A percentile compares a stretch with the other conserved stretches of the same genome.
phyloP scores from a whole-genome alignment of 257 asterid genomes.

The Fraxinus anomala region DNA sequence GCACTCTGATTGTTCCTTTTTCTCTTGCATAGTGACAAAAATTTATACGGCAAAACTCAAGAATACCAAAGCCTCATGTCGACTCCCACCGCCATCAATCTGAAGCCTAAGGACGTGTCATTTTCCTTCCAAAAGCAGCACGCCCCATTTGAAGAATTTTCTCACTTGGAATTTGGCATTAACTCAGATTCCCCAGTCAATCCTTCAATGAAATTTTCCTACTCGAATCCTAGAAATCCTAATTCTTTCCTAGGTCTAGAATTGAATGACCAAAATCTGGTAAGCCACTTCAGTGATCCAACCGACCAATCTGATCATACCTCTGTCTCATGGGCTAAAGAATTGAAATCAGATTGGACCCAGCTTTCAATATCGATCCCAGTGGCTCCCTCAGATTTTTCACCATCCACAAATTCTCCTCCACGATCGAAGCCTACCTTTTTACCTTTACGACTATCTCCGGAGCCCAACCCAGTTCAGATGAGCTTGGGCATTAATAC shows the following conservation, averaged over 20 bases:
- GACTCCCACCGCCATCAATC: slow-evolving; percentile 33
- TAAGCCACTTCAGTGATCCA: slow-evolving; percentile 63
- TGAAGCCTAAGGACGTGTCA: slow-evolving; percentile 43
- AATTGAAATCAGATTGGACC: slow-evolving; percentile 77
- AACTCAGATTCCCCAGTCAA: slow-evolving; percentile 66
- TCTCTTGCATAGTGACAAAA: neutral
- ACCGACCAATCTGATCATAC: slow-evolving; percentile 49
- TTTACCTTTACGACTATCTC: slow-evolving; percentile 55
- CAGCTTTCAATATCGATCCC: slow-evolving; percentile 93
- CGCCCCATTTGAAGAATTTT: slow-evolving; percentile 37
- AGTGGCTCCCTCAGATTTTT: slow-evolving; percentile 51
- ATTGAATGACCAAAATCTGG: slow-evolving; percentile 37
- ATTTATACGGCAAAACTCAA: slow-evolving; percentile 47
- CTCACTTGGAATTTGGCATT: slow-evolving; percentile 54
- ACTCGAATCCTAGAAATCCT: slow-evolving; percentile 40
- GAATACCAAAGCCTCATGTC: slow-evolving; percentile 48
- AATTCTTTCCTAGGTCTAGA: slow-evolving; percentile 50
- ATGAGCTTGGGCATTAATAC: slow-evolving; percentile 60
- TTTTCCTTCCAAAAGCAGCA: slow-evolving; percentile 55
- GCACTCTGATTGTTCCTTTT: neutral
- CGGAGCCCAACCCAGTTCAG: slow-evolving; percentile 53
- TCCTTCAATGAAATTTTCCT: slow-evolving; percentile 58
- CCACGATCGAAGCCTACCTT: slow-evolving; percentile 48
- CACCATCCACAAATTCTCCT: slow-evolving; percentile 57
- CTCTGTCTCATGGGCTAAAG: slow-evolving; percentile 56